A percentile compares a stretch with the other conserved stretches of the same genome.
Evolutionary conservation across 1,284 basidiomycete genomes (phyloP).

Genomic region (Trichosporon sp.): DNA sequence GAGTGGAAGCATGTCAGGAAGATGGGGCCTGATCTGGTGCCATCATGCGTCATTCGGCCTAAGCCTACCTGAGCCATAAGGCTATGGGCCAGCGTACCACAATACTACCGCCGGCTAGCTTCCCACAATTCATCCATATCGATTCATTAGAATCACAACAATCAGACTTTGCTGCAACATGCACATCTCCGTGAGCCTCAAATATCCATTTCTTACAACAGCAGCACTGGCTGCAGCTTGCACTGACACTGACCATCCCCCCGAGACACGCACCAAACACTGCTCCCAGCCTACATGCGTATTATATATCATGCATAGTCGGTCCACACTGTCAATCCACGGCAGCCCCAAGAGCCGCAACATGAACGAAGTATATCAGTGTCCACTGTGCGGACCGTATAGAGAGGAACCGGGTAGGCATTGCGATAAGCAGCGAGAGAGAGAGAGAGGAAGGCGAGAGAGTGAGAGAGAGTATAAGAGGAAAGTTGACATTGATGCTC

Average conservation of each 20-base stretch:
- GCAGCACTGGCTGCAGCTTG: no score
- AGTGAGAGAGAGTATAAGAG: no score
- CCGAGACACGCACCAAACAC: background rate
- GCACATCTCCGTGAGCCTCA: no score
- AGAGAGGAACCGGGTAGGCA: background rate
- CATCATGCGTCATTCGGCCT: background rate
- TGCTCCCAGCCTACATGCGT: background rate
- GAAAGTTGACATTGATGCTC: background rate
- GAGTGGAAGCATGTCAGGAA: background rate
- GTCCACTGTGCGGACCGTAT: background rate
- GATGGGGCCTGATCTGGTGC: background rate
- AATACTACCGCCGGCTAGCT: no score
- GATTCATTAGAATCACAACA: no score
- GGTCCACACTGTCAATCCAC: background rate
- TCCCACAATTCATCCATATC: no score
- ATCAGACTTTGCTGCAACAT: no score
- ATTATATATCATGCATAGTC: constrained; percentile 2
- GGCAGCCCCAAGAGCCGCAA: background rate
- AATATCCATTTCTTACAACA: no score
- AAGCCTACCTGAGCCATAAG: background rate
- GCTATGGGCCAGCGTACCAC: no score
- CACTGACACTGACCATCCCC: no score
- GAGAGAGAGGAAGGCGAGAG: no score
- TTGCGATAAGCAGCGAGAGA: background rate
- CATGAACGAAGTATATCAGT: background rate